Evolutionary conservation across 768 basidiomycete species (phyloP), one percentile per base, ranked within the genome.

Genomic region (Serpula lacrymans): DNA sequence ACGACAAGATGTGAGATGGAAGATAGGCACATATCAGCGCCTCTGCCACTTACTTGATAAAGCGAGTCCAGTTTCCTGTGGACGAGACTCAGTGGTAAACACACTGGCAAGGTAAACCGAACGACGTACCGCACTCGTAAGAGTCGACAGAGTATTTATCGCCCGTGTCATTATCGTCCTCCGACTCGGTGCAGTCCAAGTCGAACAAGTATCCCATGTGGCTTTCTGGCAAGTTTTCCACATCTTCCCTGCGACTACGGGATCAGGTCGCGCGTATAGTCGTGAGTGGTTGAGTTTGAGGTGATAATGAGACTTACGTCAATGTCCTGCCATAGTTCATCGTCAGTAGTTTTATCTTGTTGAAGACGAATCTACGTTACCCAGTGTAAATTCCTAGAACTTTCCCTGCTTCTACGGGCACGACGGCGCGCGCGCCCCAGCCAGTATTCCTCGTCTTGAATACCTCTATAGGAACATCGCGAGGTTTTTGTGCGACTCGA

Each of bases 1-100:
- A 8, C 11, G n/a, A 16, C 13, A 5, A 49, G 33, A 48, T 52
- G 26, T 45, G 17, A 12, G 32, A 32, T 32, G 21, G 16, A n/a
- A 12, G 20, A 28, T 24, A 11, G 27, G 28, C 24, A 16, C 20
- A n/a, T n/a, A n/a, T n/a, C n/a, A n/a, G n/a, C n/a, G n/a, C n/a
- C n/a, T n/a, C n/a, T n/a, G n/a, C n/a, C 9, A 57, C 79, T 43
- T 48, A 83, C 84, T 86, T 87, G 23, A 86, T 65, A 46, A 86
- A 87, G 4, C 83, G 72, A 6, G 82, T 81, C 84, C 84, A 87
- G 49, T 86, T 87, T 6, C 84, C 84, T 84, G 46, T 18, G 35
- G 36, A 32, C 24, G 16, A 37, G 22, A 6, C 28, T 35, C 13
- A 8, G 35, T 13, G 20, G 14, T 20, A 6, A n/a, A 8, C 14